Evolutionary conservation across 2,329 filamentous ascomycete species (phyloP).

Genomic region (Arthrocladium fulminans): DNA sequence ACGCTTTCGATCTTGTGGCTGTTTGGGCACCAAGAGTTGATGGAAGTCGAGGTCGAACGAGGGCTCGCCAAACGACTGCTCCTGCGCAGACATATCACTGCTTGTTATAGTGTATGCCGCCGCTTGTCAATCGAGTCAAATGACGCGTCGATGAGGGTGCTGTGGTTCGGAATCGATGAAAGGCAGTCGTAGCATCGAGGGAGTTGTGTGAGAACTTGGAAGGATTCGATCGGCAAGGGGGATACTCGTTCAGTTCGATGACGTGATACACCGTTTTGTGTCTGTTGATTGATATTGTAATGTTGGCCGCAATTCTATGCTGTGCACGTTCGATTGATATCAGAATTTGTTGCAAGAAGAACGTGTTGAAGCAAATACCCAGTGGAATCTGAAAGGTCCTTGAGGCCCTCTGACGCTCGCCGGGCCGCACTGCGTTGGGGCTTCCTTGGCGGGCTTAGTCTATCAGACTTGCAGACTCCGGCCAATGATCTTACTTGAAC

Average conservation of each 20-base stretch:
- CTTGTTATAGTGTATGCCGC: neutral
- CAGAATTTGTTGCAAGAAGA: too few species aligned
- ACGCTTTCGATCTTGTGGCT: constrained; percentile 15
- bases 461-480: too few species aligned
- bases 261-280: neutral
- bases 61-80: constrained; percentile 22
- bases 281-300: neutral
- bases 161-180: neutral
- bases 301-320: too few species aligned
- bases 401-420: too few species aligned
- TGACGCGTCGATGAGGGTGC: neutral
- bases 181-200: neutral
- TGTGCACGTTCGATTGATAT: too few species aligned
- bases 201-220: neutral
- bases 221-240: neutral
- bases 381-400: too few species aligned
- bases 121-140: neutral
- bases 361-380: too few species aligned
- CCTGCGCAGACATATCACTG: constrained; percentile 15
- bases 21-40: constrained; percentile 22
- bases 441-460: too few species aligned
- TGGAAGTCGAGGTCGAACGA: constrained; percentile 23
- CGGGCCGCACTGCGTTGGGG: too few species aligned
- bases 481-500: too few species aligned
- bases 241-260: neutral